A percentile compares a stretch with the other conserved stretches of the same genome.
Conservation (phyloP, 2,329 filamentous ascomycete species). For the Teratosphaeria nubilosa region DNA sequence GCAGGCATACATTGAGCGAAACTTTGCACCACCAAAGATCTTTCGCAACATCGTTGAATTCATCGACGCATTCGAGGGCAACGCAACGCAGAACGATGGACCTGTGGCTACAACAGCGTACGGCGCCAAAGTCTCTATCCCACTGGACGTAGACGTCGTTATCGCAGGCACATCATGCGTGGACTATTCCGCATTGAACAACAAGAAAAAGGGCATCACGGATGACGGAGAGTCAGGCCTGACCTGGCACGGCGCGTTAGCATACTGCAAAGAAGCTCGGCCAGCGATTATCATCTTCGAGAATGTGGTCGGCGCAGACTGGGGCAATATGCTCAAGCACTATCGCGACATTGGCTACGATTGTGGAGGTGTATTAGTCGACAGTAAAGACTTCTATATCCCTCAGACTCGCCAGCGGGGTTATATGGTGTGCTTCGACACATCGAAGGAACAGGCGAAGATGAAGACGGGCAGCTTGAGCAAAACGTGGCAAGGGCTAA, state of each 20-base stretch:
- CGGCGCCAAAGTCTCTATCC: constrained; percentile 49
- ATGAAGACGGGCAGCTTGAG: neutral
- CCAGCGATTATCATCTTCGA: constrained; percentile 61
- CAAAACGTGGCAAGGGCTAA: constrained; percentile 34
- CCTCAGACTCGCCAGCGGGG: constrained; percentile 47
- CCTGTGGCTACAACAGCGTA: constrained; percentile 49
- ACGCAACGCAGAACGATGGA: no score
- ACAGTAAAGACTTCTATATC: constrained; percentile 63
- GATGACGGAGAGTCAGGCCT: constrained; percentile 53
- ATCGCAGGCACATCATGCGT: constrained; percentile 67
- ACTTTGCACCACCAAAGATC: constrained; percentile 33
- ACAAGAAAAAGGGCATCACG: constrained; percentile 39
- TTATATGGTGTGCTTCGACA: constrained; percentile 38
- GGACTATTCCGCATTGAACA: constrained; percentile 61
- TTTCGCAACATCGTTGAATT: constrained; percentile 38
- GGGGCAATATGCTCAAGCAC: constrained; percentile 35
- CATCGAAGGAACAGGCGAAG: neutral
- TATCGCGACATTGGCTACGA: constrained; percentile 48
- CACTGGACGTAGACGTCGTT: constrained; percentile 51
- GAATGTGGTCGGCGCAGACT: constrained; percentile 55
- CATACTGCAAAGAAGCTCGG: constrained; percentile 43
- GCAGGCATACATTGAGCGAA: constrained; percentile 39
- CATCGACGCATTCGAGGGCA: constrained; percentile 12
- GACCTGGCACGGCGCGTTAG: constrained; percentile 53
- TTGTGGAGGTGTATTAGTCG: constrained; percentile 40